Conservation (phyloP, 768 basidiomycete species). For the Panellus pusillus region DNA sequence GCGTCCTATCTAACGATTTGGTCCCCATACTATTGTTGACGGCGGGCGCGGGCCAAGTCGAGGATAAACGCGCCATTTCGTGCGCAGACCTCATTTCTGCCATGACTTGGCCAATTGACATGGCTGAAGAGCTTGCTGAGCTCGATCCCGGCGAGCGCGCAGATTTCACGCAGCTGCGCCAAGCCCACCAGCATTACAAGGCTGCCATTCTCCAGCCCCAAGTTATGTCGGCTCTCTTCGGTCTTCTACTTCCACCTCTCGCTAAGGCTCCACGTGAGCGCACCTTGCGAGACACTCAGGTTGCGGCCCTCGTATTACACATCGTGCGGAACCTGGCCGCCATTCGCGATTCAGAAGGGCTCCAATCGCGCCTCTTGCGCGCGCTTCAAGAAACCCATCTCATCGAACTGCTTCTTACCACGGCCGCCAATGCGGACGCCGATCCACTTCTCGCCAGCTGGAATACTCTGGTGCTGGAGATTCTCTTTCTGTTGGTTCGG, state of each 20-base stretch:
- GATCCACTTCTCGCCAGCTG: constrained; percentile 82
- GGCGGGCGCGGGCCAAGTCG: constrained; percentile 72
- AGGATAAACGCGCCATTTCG: constrained; percentile 80
- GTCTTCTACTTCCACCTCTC: constrained; percentile 75
- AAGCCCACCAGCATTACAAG: constrained; percentile 90
- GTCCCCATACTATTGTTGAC: constrained; percentile 82
- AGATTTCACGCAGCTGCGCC: constrained; percentile 84
- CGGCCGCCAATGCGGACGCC: constrained; percentile 73
- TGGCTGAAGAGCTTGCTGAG: constrained; percentile 92
- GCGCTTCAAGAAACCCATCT: constrained; percentile 61
- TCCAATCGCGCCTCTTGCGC: constrained; percentile 18
- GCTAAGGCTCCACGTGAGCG: constrained; percentile 70
- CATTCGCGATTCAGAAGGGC: constrained; percentile 69
- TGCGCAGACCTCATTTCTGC: constrained; percentile 91
- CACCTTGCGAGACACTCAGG: constrained; percentile 75
- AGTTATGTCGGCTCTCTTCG: constrained; percentile 70
- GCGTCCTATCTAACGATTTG: constrained; percentile 83
- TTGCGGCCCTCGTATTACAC: constrained; percentile 86
- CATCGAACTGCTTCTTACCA: constrained; percentile 81
- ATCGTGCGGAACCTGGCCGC: constrained; percentile 92
- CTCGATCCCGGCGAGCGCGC: constrained; percentile 76
- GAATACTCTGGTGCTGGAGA: constrained; percentile 92
- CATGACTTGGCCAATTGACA: constrained; percentile 98
- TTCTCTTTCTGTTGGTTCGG: constrained; percentile 87
- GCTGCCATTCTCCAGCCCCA: constrained; percentile 68